These are phyloP conservation scores for Cercophora scortea DNA, from an alignment of 495 filamentous ascomycete genomes.

Conservation along the genomic window DNA sequence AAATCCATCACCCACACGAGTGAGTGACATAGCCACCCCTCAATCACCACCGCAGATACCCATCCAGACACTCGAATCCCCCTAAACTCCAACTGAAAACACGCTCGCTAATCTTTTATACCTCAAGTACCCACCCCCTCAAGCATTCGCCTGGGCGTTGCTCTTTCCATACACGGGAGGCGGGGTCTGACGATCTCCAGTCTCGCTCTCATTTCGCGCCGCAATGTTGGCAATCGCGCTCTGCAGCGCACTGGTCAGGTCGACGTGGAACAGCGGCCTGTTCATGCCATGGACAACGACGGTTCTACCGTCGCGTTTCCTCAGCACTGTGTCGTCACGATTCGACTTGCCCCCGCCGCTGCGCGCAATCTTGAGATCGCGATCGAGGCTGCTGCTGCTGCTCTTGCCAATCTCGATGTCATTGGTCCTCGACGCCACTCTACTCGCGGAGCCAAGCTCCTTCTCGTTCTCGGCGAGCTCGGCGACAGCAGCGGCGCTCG, in stretches of 20 bases:
- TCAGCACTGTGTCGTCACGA: no score
- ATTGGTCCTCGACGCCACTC: neutral
- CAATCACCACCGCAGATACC: no score
- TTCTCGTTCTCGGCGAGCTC: conserved; percentile 53
- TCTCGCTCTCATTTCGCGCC: conserved; percentile 12
- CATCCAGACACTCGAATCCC: no score
- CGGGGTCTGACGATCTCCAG: no score
- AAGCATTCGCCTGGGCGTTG: no score
- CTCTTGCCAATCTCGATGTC: neutral
- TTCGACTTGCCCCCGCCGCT: conserved; percentile 1
- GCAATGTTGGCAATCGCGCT: conserved; percentile 77
- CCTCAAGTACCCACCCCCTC: no score
- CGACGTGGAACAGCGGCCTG: conserved; percentile 88
- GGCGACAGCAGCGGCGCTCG: conserved; percentile 53
- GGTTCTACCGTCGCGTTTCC: neutral
- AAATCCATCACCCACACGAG: no score
- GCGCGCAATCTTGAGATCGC: conserved; percentile 1
- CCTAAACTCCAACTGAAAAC: no score
- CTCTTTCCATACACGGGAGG: no score
- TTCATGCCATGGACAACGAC: conserved; percentile 79
- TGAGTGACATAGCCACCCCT: no score
- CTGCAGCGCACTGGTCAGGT: conserved; percentile 84
- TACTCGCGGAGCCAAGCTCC: conserved; percentile 23
- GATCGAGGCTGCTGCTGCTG: neutral
- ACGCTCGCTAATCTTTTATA: no score